phyloP scores from a whole-genome alignment of 345 rosid genomes.

The Balakata baccata region DNA sequence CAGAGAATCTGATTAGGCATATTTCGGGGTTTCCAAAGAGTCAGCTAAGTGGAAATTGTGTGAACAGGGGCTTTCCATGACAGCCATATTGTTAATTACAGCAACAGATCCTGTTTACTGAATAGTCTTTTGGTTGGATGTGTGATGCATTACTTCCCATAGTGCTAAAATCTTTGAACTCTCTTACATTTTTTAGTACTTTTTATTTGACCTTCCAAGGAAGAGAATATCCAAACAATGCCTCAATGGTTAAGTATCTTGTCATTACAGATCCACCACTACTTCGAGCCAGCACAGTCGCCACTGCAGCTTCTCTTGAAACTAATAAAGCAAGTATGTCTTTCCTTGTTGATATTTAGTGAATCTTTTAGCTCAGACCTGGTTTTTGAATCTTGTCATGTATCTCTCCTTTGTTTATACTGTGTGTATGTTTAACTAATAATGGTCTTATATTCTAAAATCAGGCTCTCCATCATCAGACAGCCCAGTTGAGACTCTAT shows the following conservation, averaged over 20 bases:
- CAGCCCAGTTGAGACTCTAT: constrained; percentile 33
- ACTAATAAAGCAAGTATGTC: constrained; percentile 39
- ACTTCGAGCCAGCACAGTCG: constrained; percentile 3
- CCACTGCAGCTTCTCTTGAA: constrained; percentile 26
- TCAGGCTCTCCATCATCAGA: constrained; percentile 41
- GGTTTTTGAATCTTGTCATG: constrained; percentile 14
- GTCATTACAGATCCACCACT: constrained; percentile 15
- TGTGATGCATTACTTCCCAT: background rate
- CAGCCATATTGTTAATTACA: background rate
- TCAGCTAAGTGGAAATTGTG: background rate
- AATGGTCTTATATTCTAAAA: constrained; percentile 23
- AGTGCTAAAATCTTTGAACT: constrained; percentile 17
- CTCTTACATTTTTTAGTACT: constrained; percentile 3
- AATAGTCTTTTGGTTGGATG: background rate
- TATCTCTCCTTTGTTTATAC: background rate
- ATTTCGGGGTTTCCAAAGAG: background rate
- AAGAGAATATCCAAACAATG: constrained; percentile 20
- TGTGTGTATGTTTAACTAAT: constrained; percentile 2
- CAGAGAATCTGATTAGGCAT: background rate
- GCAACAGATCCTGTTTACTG: background rate
- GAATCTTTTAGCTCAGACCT: constrained; percentile 19
- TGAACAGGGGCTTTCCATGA: background rate
- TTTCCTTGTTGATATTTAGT: constrained; percentile 7
- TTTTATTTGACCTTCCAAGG: constrained; percentile 21
- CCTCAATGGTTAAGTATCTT: constrained; percentile 22